Conservation (phyloP, 192 early-diverging fungal genomes). For the Podochytrium sp. region DNA sequence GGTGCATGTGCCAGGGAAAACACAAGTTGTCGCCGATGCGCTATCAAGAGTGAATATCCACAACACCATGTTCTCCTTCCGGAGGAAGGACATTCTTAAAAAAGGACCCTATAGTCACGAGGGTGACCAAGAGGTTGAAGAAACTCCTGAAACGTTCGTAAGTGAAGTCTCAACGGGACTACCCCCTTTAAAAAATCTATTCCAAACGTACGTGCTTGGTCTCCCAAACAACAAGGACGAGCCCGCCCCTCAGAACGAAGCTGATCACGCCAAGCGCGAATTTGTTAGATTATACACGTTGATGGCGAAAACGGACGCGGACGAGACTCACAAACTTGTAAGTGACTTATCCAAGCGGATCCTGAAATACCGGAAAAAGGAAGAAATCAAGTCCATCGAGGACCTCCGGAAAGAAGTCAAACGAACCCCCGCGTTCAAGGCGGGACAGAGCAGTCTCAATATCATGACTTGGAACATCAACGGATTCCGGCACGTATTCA, state of each 20-base stretch:
- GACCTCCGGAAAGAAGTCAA: not conserved
- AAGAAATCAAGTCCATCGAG: not conserved
- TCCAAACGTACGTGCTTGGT: not conserved
- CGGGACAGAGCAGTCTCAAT: not conserved
- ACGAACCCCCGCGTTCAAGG: not conserved
- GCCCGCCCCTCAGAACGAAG: too few relatives aligned
- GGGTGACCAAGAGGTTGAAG: not conserved
- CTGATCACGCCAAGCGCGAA: too few relatives aligned
- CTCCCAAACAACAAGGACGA: not conserved
- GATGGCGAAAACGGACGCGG: too few relatives aligned
- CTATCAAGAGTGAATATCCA: not conserved
- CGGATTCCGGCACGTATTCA: not conserved
- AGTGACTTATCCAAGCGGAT: not conserved
- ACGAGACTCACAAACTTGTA: not conserved
- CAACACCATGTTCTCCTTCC: not conserved
- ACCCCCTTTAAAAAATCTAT: not conserved
- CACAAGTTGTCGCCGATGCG: not conserved
- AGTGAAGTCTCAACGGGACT: not conserved
- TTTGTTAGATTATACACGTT: too few relatives aligned
- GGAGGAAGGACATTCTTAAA: not conserved
- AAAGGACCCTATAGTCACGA: not conserved
- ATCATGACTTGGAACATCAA: conserved; percentile 4
- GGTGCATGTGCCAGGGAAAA: conserved; percentile 10
- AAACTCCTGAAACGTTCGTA: not conserved
- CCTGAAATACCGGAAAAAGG: not conserved